These are phyloP conservation scores for Flaveria sonorensis DNA, from an alignment of 129 eudicot species.

Conservation along the genomic window DNA sequence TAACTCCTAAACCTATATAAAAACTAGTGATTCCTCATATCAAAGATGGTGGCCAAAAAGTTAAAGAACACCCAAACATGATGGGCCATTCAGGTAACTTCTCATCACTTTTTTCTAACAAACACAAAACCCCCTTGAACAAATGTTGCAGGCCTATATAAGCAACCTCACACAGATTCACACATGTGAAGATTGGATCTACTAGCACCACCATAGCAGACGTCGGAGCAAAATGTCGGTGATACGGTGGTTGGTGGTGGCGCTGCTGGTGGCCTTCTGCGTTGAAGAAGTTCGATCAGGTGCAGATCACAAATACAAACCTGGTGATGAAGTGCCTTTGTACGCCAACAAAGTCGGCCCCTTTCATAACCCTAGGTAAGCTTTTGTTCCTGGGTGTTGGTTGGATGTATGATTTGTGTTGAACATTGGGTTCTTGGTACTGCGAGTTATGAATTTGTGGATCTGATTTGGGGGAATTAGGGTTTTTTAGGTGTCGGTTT, in stretches of 20 bases:
- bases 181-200: slow-evolving; percentile 32
- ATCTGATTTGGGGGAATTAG: slow-evolving; percentile 26
- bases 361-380: slow-evolving; percentile 85
- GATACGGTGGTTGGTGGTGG: slow-evolving; percentile 40
- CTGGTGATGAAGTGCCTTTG: slow-evolving; percentile 73
- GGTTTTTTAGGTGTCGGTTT: slow-evolving; percentile 11
- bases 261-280: slow-evolving; percentile 3
- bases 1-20: no score
- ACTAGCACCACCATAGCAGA: slow-evolving; percentile 5
- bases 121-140: slow-evolving; percentile 22
- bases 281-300: slow-evolving; percentile 51
- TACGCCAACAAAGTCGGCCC: slow-evolving; percentile 96
- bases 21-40: no score
- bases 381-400: not conserved
- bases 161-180: not conserved
- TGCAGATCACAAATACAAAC: slow-evolving; percentile 72
- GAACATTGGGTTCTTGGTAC: slow-evolving; percentile 16
- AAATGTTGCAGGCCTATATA: slow-evolving; percentile 21
- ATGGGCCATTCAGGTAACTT: slow-evolving; percentile 17
- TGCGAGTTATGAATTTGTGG: slow-evolving; percentile 14
- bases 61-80: not conserved
- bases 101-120: not conserved
- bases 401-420: slow-evolving; percentile 19
- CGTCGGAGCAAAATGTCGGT: slow-evolving; percentile 27
- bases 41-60: not conserved